A percentile compares a stretch with the other conserved stretches of the same genome.
These are phyloP conservation scores for Jackrogersella multiformis DNA, from an alignment of 495 filamentous ascomycete species.

Conservation along the genomic window DNA sequence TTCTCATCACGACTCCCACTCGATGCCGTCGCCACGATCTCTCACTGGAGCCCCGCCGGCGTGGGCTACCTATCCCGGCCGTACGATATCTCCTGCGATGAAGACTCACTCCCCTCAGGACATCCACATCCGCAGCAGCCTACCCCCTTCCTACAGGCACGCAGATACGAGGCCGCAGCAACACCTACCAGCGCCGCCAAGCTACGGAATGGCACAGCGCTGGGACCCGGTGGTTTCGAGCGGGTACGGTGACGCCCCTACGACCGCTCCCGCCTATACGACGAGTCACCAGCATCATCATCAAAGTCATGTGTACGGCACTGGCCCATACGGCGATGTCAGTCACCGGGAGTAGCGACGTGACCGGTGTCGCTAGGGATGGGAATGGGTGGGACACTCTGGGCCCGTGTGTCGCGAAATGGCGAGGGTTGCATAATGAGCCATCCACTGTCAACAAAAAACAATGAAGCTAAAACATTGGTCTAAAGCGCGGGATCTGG, in stretches of 20 bases:
- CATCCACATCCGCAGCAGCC: conserved; percentile 47
- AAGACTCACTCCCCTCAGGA: conserved; percentile 53
- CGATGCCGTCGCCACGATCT: conserved; percentile 54
- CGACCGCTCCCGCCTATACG: conserved; percentile 49
- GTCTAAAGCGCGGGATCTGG: conserved; percentile 18
- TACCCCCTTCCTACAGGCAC: conserved; percentile 38
- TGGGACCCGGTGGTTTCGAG: conserved; percentile 44
- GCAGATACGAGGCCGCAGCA: conserved; percentile 39
- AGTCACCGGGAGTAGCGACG: conserved; percentile 50
- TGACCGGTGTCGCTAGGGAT: conserved; percentile 1
- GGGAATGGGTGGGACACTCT: conserved; percentile 6
- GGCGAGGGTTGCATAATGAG: conserved; percentile 24
- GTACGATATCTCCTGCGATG: conserved; percentile 52
- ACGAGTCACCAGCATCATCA: conserved; percentile 45
- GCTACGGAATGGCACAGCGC: conserved; percentile 42
- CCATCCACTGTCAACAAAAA: conserved; percentile 16
- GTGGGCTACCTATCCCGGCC: conserved; percentile 50
- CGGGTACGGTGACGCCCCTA: conserved; percentile 53
- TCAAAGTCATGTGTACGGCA: conserved; percentile 52
- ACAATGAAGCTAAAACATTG: conserved; percentile 3
- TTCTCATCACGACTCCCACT: conserved; percentile 53
- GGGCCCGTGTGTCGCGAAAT: conserved; percentile 11
- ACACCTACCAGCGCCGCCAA: conserved; percentile 36
- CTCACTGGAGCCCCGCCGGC: conserved; percentile 48
- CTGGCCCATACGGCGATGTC: conserved; percentile 53